These are phyloP conservation scores for Septoria petroselini DNA, from an alignment of 2,329 filamentous ascomycete genomes.

Conservation along the genomic window DNA sequence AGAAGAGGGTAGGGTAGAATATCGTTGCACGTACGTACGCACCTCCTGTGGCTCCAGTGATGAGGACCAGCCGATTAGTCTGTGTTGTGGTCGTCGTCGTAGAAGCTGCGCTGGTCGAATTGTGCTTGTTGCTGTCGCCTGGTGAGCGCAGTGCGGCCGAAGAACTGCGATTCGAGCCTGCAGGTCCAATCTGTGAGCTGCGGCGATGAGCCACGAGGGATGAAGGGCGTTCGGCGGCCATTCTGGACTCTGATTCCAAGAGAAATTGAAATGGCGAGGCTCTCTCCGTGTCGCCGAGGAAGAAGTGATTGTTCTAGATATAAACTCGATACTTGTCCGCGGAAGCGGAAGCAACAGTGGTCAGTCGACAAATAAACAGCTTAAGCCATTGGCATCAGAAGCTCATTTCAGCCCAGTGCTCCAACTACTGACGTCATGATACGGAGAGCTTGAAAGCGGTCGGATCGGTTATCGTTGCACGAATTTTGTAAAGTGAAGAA, in stretches of 20 bases:
- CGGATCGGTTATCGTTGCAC: no score
- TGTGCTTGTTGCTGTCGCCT: slow-evolving; percentile 4
- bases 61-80: slow-evolving; percentile 31
- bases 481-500: no score
- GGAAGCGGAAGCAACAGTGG: not conserved
- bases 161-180: slow-evolving; percentile 12
- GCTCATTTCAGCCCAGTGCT: no score
- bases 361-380: no score
- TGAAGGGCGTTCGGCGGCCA: not conserved
- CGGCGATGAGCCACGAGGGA: not conserved
- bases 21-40: no score
- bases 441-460: not conserved
- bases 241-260: not conserved
- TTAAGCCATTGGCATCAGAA: no score
- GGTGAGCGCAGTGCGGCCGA: slow-evolving; percentile 9
- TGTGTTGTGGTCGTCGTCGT: slow-evolving; percentile 8
- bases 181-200: slow-evolving; percentile 13
- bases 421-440: no score
- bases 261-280: not conserved
- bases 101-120: slow-evolving; percentile 3
- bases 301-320: no score
- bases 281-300: no score
- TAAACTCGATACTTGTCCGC: not conserved
- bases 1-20: no score
- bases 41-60: slow-evolving; percentile 44